Conservation (phyloP, 2,329 filamentous ascomycete species). For the Pestalotiopsis sp. region DNA sequence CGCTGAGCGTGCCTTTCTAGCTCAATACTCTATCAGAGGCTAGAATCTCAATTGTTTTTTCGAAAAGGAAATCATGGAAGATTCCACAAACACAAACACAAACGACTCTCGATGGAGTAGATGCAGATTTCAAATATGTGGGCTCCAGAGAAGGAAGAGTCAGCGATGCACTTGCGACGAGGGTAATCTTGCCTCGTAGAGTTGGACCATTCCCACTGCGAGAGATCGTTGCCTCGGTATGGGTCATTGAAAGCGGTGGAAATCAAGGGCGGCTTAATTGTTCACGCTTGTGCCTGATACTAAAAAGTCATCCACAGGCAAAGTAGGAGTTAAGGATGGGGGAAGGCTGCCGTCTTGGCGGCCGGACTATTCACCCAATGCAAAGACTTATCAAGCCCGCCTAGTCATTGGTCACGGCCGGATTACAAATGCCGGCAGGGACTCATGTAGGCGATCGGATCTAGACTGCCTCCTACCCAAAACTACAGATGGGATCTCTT, state of each 20-base stretch:
- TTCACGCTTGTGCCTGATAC: neutral
- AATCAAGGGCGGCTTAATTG: too few relatives aligned
- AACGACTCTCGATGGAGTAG: neutral
- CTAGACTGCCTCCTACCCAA: neutral
- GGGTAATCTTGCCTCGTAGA: neutral
- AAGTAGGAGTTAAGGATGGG: neutral
- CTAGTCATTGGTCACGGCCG: too few relatives aligned
- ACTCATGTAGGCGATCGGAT: neutral
- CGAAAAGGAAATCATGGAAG: neutral
- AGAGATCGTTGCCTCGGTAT: neutral
- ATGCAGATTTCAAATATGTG: neutral
- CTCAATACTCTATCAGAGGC: neutral
- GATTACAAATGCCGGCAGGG: slow-evolving; percentile 4
- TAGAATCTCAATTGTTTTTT: neutral
- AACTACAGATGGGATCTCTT: neutral
- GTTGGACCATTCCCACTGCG: neutral
- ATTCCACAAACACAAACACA: neutral
- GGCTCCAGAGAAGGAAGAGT: neutral
- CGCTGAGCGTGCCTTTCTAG: neutral
- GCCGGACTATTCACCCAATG: neutral
- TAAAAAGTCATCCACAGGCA: neutral
- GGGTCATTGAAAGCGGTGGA: neutral
- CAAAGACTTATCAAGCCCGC: neutral
- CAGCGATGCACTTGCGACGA: neutral
- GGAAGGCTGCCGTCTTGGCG: slow-evolving; percentile 2